These are phyloP conservation scores for Astrocystis sublimbata DNA, from an alignment of 495 filamentous ascomycete genomes.

Conservation along the genomic window DNA sequence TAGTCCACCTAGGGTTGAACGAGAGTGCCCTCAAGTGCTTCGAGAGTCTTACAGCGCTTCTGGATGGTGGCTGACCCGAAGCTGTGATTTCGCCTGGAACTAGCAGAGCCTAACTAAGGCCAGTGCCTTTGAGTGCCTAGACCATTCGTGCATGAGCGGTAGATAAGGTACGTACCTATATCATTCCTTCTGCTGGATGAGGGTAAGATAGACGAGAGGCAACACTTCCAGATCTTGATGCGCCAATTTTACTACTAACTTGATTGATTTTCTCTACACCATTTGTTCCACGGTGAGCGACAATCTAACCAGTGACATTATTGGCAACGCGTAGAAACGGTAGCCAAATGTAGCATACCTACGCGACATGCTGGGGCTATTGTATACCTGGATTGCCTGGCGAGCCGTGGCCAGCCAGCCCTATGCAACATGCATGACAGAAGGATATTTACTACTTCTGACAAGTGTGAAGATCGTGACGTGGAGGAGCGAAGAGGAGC, in stretches of 20 bases:
- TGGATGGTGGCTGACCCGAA: not conserved
- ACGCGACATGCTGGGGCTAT: not conserved
- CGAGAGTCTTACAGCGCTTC: too few species aligned
- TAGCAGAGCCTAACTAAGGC: too few species aligned
- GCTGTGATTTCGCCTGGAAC: not conserved
- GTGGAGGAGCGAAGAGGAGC: not conserved
- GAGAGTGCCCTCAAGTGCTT: not conserved
- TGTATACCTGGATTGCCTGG: too few species aligned
- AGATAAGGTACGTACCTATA: too few species aligned
- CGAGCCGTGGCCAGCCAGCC: not conserved
- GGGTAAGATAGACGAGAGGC: not conserved
- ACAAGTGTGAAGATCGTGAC: not conserved
- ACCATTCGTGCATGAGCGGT: not conserved
- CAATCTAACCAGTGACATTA: not conserved
- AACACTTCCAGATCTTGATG: too few species aligned
- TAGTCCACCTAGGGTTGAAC: not conserved
- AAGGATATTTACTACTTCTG: not conserved
- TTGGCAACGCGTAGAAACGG: not conserved
- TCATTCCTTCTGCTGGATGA: not conserved
- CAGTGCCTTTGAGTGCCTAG: not conserved
- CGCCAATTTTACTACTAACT: not conserved
- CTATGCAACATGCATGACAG: not conserved
- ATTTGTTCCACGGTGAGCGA: constrained; percentile 10
- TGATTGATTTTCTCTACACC: not conserved
- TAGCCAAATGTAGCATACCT: not conserved